phyloP scores from a whole-genome alignment of 2,329 filamentous ascomycete genomes.

The Aspergillus sp. region DNA sequence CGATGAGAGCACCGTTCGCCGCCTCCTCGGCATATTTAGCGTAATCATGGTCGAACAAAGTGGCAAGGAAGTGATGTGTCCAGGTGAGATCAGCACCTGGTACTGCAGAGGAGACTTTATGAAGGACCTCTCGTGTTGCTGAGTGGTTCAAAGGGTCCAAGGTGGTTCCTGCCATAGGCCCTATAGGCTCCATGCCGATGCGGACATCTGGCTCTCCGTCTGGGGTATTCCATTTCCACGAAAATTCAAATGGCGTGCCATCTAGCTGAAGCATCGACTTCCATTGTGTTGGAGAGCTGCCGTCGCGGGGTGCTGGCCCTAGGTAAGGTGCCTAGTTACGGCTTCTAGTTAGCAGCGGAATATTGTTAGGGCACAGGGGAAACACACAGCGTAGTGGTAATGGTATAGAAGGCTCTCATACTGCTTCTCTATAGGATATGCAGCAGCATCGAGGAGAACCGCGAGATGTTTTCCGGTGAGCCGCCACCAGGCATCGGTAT shows the following conservation, averaged over 20 bases:
- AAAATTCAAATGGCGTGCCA: conserved; percentile 4
- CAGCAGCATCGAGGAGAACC: conserved; percentile 3
- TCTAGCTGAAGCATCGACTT: conserved; percentile 6
- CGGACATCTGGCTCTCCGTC: conserved; percentile 1
- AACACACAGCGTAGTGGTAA: conserved; percentile 9
- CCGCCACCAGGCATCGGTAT: conserved; percentile 7
- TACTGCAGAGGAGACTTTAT: background rate
- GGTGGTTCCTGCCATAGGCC: conserved; percentile 4
- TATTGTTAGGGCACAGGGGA: background rate
- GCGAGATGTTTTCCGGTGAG: conserved; percentile 5
- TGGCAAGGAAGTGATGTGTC: conserved; percentile 8
- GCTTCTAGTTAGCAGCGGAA: background rate
- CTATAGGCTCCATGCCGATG: conserved; percentile 7
- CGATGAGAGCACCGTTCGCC: background rate
- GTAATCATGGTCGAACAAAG: conserved; percentile 8
- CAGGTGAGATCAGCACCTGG: background rate
- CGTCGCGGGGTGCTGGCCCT: background rate
- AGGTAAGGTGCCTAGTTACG: conserved; percentile 3
- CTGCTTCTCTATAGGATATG: conserved; percentile 8
- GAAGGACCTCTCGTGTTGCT: background rate
- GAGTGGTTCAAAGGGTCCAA: conserved; percentile 7
- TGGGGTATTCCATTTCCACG: conserved; percentile 4
- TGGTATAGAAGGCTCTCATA: conserved; percentile 8
- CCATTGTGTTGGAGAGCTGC: background rate
- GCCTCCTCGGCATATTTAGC: background rate